Percentiles rank a stretch among this genome's conserved stretches.
Conservation (phyloP, 257 asterid species). For the Linderniella brevidens region DNA sequence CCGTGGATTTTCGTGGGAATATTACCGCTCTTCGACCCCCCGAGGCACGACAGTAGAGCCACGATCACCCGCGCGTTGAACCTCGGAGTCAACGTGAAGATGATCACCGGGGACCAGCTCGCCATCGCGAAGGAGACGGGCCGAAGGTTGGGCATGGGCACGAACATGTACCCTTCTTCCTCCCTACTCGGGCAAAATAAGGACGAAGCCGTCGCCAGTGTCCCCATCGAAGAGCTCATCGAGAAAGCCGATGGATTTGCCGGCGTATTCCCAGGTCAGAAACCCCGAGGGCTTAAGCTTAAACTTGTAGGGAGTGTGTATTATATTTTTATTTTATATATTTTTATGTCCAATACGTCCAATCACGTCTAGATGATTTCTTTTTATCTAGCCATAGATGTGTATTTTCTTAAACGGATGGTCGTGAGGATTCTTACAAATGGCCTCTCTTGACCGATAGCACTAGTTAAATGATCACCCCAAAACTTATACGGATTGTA, state of each 20-base stretch:
- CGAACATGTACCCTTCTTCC: constrained; percentile 51
- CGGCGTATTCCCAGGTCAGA: constrained; percentile 43
- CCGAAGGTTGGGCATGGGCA: constrained; percentile 51
- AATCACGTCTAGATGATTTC: no score
- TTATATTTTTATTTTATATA: no score
- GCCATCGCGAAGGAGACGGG: constrained; percentile 51
- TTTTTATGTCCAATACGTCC: no score
- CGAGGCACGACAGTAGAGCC: constrained; percentile 72
- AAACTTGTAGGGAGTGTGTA: no score
- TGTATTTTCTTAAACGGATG: no score
- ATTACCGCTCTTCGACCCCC: constrained; percentile 72
- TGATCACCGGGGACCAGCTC: constrained; percentile 67
- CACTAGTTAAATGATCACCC: no score
- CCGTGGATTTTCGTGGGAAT: constrained; percentile 59
- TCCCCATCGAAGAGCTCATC: constrained; percentile 35
- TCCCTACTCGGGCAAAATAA: constrained; percentile 46
- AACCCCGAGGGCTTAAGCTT: not conserved
- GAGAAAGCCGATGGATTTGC: constrained; percentile 54
- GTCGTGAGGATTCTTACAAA: no score
- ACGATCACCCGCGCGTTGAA: constrained; percentile 54
- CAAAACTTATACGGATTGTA: no score
- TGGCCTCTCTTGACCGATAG: no score
- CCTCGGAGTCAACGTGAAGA: constrained; percentile 74
- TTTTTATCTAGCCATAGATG: no score
- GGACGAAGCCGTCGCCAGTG: constrained; percentile 25